phyloP scores from a whole-genome alignment of 208 protist genomes.

The Borovskyia barvae region DNA sequence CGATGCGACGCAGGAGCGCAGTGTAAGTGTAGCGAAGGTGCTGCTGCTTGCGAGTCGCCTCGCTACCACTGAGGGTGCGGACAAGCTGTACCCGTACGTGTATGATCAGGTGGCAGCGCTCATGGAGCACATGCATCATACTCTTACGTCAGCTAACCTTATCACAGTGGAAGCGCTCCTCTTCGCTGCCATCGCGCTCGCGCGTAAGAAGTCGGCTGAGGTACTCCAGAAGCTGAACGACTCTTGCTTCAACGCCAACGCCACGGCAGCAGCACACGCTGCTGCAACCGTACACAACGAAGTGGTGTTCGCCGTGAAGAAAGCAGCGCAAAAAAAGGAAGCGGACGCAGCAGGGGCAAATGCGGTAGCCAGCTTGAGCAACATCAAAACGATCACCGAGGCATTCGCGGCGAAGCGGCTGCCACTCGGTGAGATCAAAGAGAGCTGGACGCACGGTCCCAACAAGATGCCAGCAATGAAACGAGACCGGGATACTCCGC shows the following conservation, averaged over 20 bases:
- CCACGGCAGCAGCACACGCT: slow-evolving; percentile 20
- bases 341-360: slow-evolving; percentile 50
- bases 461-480: slow-evolving; percentile 50
- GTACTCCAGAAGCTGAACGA: slow-evolving; percentile 68
- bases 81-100: slow-evolving; percentile 53
- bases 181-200: slow-evolving; percentile 53
- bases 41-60: slow-evolving; percentile 51
- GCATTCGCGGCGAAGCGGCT: slow-evolving; percentile 65
- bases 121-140: slow-evolving; percentile 17
- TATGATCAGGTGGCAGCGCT: slow-evolving; percentile 15
- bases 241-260: slow-evolving; percentile 47
- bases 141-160: slow-evolving; percentile 51
- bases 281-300: slow-evolving; percentile 25
- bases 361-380: slow-evolving; percentile 48
- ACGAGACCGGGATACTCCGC: slow-evolving; percentile 29
- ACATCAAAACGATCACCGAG: slow-evolving; percentile 56
- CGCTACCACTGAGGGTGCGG: slow-evolving; percentile 47
- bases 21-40: slow-evolving; percentile 47
- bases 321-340: slow-evolving; percentile 19
- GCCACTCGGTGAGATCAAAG: slow-evolving; percentile 54
- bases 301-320: slow-evolving; percentile 41
- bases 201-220: slow-evolving; percentile 51
- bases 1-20: slow-evolving; percentile 21
- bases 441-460: slow-evolving; percentile 61
- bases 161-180: slow-evolving; percentile 73